Percentiles rank a stretch among this genome's conserved stretches.
phyloP scores from a whole-genome alignment of 164 flowering plant genomes.

The Kingdonia uniflora region DNA sequence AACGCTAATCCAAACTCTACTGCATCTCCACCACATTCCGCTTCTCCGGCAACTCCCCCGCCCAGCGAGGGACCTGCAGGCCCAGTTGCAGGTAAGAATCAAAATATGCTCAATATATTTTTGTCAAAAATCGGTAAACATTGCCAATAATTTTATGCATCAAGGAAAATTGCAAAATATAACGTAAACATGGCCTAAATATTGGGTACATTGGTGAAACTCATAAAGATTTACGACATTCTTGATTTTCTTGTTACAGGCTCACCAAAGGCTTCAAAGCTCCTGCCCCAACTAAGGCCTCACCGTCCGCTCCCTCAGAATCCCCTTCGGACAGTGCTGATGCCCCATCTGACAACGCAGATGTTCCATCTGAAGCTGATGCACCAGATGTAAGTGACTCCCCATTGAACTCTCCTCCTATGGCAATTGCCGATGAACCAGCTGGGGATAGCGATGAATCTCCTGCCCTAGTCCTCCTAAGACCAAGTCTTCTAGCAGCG shows the following conservation, averaged over 20 bases:
- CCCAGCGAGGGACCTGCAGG: too few species aligned
- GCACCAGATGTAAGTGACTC: constrained; percentile 11
- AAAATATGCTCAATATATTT: too few species aligned
- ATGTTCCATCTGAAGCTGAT: constrained; percentile 10
- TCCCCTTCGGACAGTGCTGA: neutral
- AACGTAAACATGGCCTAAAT: too few species aligned
- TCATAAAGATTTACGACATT: too few species aligned
- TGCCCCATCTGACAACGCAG: constrained; percentile 10
- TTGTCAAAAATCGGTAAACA: too few species aligned
- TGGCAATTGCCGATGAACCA: constrained; percentile 5
- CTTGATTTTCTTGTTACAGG: too few species aligned
- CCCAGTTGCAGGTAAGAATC: too few species aligned
- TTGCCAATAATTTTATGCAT: too few species aligned
- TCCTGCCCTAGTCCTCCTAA: neutral
- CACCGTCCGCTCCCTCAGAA: neutral
- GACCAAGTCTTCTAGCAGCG: constrained; percentile 4
- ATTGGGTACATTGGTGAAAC: too few species aligned
- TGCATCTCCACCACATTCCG: constrained; percentile 12
- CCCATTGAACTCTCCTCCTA: neutral
- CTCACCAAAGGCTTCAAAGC: too few species aligned
- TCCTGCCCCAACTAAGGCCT: too few species aligned
- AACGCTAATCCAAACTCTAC: neutral
- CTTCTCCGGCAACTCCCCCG: constrained; percentile 6
- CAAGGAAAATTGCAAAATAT: too few species aligned
- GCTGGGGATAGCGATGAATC: constrained; percentile 1